phyloP scores from a whole-genome alignment of 2,329 filamentous ascomycete species.

The Stagonosporopsis cucurbitacearum region DNA sequence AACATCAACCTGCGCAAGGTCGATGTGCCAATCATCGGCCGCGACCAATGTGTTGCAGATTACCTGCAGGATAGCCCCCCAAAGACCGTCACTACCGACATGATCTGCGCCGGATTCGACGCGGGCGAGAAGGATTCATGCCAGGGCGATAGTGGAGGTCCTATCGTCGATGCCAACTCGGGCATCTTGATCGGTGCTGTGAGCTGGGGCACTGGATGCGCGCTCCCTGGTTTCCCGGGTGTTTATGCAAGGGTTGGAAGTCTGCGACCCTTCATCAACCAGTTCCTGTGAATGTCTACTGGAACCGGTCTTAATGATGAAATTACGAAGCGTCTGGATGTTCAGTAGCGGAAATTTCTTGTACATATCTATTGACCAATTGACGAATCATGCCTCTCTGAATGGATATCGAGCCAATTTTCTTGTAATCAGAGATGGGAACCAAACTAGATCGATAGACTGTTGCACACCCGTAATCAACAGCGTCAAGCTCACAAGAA shows the following conservation, averaged over 20 bases:
- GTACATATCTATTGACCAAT: too few relatives aligned
- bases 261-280: slow-evolving; percentile 2
- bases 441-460: too few relatives aligned
- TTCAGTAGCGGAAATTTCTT: too few relatives aligned
- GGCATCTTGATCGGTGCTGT: slow-evolving; percentile 25
- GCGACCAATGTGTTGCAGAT: slow-evolving; percentile 22
- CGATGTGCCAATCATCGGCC: slow-evolving; percentile 33
- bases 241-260: slow-evolving; percentile 30
- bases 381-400: too few relatives aligned
- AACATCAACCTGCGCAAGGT: slow-evolving; percentile 33
- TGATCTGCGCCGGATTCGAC: slow-evolving; percentile 34
- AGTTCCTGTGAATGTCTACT: not conserved
- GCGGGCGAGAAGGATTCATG: slow-evolving; percentile 40
- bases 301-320: not conserved
- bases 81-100: slow-evolving; percentile 29
- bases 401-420: too few relatives aligned
- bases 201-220: slow-evolving; percentile 36
- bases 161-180: slow-evolving; percentile 26
- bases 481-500: too few relatives aligned
- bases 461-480: too few relatives aligned
- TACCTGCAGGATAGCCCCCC: slow-evolving; percentile 16
- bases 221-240: slow-evolving; percentile 27
- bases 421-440: too few relatives aligned
- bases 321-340: too few relatives aligned
- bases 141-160: slow-evolving; percentile 42